Evolutionary conservation across 1,284 basidiomycete genomes (phyloP).

Genomic region (Cryptococcus sp.): DNA sequence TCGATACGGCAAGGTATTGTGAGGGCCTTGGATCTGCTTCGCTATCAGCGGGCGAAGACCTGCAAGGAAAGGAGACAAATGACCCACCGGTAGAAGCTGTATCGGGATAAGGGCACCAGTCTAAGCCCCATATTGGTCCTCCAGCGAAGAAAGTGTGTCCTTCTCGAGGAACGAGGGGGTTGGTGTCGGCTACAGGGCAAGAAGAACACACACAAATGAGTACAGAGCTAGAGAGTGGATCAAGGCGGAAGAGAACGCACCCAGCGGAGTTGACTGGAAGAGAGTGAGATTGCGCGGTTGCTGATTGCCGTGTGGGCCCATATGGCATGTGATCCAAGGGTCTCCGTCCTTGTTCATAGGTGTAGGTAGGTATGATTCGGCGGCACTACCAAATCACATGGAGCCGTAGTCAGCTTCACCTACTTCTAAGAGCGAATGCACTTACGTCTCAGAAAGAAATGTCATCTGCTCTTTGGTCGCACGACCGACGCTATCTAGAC

Average conservation of each 20-base stretch:
- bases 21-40: conserved; percentile 59
- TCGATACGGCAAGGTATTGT: conserved; percentile 81
- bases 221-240: not conserved
- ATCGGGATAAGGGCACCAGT: conserved; percentile 82
- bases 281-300: conserved; percentile 13
- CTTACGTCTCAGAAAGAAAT: conserved; percentile 30
- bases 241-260: conserved; percentile 16
- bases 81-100: conserved; percentile 61
- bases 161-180: conserved; percentile 7
- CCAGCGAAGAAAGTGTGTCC: conserved; percentile 67
- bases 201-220: not conserved
- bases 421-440: not conserved
- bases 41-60: conserved; percentile 1
- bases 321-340: conserved; percentile 21
- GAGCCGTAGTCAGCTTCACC: not conserved
- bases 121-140: conserved; percentile 78
- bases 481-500: conserved; percentile 36
- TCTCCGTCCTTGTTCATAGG: conserved; percentile 17
- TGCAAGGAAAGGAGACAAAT: not conserved
- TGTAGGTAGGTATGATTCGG: conserved; percentile 31
- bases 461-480: conserved; percentile 18
- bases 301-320: conserved; percentile 32
- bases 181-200: conserved; percentile 12
- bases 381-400: conserved; percentile 33
- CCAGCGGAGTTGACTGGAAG: conserved; percentile 24